A percentile compares a stretch with the other conserved stretches of the same genome.
Conservation (phyloP, 1,139 yeast genomes). For the Sugiyamaella japonica region DNA sequence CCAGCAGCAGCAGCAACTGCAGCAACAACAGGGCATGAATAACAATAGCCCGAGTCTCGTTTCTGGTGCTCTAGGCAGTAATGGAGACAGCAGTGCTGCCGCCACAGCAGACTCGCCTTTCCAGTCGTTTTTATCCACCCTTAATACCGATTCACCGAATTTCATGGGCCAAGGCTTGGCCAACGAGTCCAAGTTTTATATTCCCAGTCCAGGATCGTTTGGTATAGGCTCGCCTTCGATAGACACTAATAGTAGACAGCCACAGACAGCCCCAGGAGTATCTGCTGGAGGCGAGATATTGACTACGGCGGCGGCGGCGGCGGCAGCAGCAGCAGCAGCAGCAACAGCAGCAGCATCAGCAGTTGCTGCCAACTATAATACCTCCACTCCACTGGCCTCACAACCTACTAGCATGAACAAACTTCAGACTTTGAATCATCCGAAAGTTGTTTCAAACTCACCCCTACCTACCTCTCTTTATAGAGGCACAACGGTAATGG, state of each 20-base stretch:
- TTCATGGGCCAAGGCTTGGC: conserved; percentile 7
- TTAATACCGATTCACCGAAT: conserved; percentile 12
- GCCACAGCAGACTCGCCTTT: conserved; percentile 15
- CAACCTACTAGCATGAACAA: not conserved
- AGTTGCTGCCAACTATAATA: not conserved
- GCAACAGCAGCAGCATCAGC: not conserved
- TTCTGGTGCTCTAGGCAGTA: not conserved
- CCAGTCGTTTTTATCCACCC: conserved; percentile 19
- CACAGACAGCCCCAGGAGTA: not conserved
- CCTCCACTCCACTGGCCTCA: not conserved
- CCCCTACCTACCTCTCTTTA: not conserved
- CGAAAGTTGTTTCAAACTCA: not conserved
- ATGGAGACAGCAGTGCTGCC: not conserved
- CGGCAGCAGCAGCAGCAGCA: not conserved
- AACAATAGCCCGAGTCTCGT: not conserved
- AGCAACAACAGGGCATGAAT: not conserved
- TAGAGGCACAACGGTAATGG: not conserved
- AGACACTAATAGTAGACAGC: not conserved
- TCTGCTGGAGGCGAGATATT: too few relatives aligned
- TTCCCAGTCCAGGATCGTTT: conserved; percentile 15
- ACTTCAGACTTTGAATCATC: not conserved
- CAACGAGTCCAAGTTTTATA: conserved; percentile 13
- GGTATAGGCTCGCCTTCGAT: conserved; percentile 10
- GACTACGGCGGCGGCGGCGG: not conserved
- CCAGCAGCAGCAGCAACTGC: not conserved